Conservation (phyloP, 306 rosid genomes). For the Sindora glabra region DNA sequence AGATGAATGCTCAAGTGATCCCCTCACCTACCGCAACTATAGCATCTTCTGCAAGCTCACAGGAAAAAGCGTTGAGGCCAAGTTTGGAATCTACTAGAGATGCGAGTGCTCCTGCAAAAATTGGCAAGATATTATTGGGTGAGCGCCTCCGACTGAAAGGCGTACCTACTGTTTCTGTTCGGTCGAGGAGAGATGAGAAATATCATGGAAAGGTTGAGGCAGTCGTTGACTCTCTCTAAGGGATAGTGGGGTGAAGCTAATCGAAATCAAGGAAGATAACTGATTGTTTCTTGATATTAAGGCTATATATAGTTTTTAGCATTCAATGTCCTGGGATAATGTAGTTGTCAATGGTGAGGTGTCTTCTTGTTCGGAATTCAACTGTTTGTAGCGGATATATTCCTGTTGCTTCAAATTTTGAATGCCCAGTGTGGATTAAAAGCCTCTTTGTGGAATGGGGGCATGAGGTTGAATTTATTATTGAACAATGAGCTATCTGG, state of each 20-base stretch:
- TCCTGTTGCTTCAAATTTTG: too few species aligned
- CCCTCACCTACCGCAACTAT: constrained; percentile 43
- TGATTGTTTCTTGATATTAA: not conserved
- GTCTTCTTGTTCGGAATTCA: too few species aligned
- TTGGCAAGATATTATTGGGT: constrained; percentile 38
- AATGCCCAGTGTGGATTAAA: too few species aligned
- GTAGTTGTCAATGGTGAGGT: too few species aligned
- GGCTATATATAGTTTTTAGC: too few species aligned
- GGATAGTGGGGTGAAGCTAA: constrained; percentile 40
- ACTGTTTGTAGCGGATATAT: too few species aligned
- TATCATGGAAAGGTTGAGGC: constrained; percentile 56
- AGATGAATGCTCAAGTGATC: constrained; percentile 34
- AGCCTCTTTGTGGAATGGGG: too few species aligned
- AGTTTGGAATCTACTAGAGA: constrained; percentile 35
- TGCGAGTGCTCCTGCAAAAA: constrained; percentile 52
- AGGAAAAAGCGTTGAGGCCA: constrained; percentile 33
- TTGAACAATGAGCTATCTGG: too few species aligned
- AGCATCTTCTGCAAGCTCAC: constrained; percentile 43
- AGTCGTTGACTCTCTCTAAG: constrained; percentile 39
- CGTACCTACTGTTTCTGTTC: constrained; percentile 45
- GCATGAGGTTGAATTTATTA: too few species aligned
- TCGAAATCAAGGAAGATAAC: not conserved
- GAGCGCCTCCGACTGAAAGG: constrained; percentile 39
- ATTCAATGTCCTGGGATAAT: too few species aligned
- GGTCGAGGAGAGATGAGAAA: constrained; percentile 45